Evolutionary conservation across 768 basidiomycete genomes (phyloP), one percentile per base, ranked within the genome.

Genomic region (Phlebiopsis flavidoalba): DNA sequence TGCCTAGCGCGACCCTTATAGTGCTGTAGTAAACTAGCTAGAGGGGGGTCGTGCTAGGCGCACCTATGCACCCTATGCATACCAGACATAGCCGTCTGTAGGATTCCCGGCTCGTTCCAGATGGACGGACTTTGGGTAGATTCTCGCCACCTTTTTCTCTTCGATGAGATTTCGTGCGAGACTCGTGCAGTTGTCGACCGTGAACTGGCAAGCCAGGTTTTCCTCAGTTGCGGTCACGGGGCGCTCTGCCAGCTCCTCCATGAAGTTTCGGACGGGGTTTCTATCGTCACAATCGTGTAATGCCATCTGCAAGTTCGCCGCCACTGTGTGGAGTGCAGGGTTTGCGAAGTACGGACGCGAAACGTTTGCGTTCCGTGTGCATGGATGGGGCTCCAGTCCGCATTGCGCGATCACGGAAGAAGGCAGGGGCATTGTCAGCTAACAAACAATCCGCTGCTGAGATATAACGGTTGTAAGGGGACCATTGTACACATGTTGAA

Each of bases 401-500:
- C 14, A 50, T 40, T 3, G 5, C 35, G 8, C 57, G 48, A 11
- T 52, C 48, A 3, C n/a, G 1, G 24, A 59, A 59, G 47, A 50
- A 49, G 14, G 57, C 57, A 2, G 57, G 57, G 6, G 36, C 48
- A n/a, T 31, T 11, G 24, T 43, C 26, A 1, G 24, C 26, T 12
- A 15, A 19, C 5, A 8, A 5, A 5, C 31, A 5, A 6, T 19
- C 10, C 14, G 26, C 10, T n/a, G 57, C 47, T 14, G 57, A 21
- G 15, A 35, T 26, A 17, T 59, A 59, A n/a, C 11, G 8, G 24
- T 14, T 31, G 26, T 31, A 17, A 15, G 21, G 22, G 2, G 6
- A 59, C 33, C 24, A 51, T 49, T 2, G 22, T 52, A n/a, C 51
- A 36, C 21, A 60, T 17, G 55, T 61, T 61, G 60, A 61, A 61